phyloP scores from a whole-genome alignment of 768 basidiomycete species.

The Hemileccinum impolitum region DNA sequence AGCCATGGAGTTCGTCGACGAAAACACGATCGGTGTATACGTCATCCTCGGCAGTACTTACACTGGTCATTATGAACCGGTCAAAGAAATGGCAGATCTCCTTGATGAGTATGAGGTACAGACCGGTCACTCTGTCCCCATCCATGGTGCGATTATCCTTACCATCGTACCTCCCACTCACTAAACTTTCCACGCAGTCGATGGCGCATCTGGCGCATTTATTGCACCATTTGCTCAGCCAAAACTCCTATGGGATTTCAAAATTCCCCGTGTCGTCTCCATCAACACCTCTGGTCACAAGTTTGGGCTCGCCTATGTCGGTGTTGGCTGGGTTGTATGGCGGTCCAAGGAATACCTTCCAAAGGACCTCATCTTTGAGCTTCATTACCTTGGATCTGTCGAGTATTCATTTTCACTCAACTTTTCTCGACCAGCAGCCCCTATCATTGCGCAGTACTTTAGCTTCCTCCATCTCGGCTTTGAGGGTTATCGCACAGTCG shows the following conservation, averaged over 20 bases:
- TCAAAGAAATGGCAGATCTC: conserved; percentile 78
- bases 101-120: conserved; percentile 54
- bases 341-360: conserved; percentile 53
- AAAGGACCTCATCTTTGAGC: conserved; percentile 67
- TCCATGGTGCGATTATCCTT: conserved; percentile 33
- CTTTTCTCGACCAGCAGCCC: conserved; percentile 59
- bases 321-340: conserved; percentile 68
- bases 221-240: conserved; percentile 60
- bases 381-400: conserved; percentile 47
- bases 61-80: conserved; percentile 69
- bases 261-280: conserved; percentile 53
- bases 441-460: conserved; percentile 61
- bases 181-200: conserved; percentile 33
- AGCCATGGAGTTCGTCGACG: conserved; percentile 63
- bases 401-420: conserved; percentile 77
- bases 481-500: conserved; percentile 47
- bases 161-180: conserved; percentile 17
- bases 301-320: conserved; percentile 54
- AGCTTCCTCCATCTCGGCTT: conserved; percentile 62
- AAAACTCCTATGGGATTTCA: conserved; percentile 57
- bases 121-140: conserved; percentile 43
- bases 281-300: conserved; percentile 64
- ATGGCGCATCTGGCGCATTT: conserved; percentile 61
- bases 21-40: conserved; percentile 70
- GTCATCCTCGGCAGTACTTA: conserved; percentile 57